Conservation (phyloP, 2,329 filamentous ascomycete species). For the Apiospora sp. region DNA sequence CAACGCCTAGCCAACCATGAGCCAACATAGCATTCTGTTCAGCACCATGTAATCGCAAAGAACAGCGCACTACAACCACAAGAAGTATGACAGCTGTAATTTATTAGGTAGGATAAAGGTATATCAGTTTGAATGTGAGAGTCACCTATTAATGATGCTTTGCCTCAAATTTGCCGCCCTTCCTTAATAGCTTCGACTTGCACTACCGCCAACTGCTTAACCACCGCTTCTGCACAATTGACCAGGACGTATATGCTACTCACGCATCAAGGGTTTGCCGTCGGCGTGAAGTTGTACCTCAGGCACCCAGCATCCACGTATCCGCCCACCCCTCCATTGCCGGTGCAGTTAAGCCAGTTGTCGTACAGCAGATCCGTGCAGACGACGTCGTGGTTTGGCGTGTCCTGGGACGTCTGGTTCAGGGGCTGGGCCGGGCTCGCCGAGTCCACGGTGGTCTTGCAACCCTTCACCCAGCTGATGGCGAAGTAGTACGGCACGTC, state of each 20-base stretch:
- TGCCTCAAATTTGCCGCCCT: background rate
- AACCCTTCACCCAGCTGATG: constrained; percentile 3
- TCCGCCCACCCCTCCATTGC: background rate
- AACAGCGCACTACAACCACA: background rate
- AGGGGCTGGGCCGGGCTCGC: background rate
- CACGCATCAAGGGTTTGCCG: background rate
- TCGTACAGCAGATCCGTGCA: constrained; percentile 13
- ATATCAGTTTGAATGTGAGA: background rate
- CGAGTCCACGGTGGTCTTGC: background rate
- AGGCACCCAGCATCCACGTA: background rate
- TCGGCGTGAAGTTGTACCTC: background rate
- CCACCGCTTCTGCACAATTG: background rate
- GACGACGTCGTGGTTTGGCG: background rate
- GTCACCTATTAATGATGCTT: too few species aligned
- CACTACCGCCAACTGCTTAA: background rate
- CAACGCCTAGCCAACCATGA: background rate
- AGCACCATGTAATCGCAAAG: background rate
- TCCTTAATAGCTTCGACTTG: background rate
- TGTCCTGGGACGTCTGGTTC: background rate
- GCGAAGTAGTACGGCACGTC: constrained; percentile 14
- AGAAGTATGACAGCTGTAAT: background rate
- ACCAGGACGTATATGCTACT: background rate
- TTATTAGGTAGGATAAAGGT: background rate
- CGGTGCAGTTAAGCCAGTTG: constrained; percentile 6
- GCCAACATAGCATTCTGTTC: background rate